phyloP scores from a whole-genome alignment of 345 rosid genomes.

The Sisymbrium altissimum region DNA sequence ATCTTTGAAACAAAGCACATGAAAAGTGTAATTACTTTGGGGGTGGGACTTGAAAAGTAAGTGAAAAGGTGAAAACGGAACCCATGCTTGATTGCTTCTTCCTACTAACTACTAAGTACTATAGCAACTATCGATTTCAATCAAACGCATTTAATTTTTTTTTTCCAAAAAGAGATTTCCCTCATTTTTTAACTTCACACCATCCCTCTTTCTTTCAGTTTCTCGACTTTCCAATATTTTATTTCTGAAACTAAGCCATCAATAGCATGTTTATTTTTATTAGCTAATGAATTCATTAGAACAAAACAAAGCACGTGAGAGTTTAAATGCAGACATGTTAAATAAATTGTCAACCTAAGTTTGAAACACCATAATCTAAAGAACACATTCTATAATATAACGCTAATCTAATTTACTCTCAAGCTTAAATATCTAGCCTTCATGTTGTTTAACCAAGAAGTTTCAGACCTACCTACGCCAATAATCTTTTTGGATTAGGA shows the following conservation, averaged over 20 bases:
- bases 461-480: too few species aligned
- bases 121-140: conserved; percentile 20
- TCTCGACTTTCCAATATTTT: neutral
- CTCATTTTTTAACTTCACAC: conserved; percentile 19
- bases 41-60: conserved; percentile 1
- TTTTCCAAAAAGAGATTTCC: neutral
- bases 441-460: too few species aligned
- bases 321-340: neutral
- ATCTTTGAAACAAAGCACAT: conserved; percentile 23
- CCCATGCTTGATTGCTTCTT: conserved; percentile 29
- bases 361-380: too few species aligned
- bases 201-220: conserved; percentile 7
- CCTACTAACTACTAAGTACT: neutral
- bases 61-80: conserved; percentile 25
- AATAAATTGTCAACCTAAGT: neutral
- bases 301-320: neutral
- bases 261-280: neutral
- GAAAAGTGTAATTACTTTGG: neutral
- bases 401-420: too few species aligned
- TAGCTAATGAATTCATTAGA: neutral
- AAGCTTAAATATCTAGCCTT: too few species aligned
- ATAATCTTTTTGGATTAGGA: too few species aligned
- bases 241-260: neutral
- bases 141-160: neutral
- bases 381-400: too few species aligned